Conservation (phyloP, 495 filamentous ascomycete species). For the Penicillium flavigenum region DNA sequence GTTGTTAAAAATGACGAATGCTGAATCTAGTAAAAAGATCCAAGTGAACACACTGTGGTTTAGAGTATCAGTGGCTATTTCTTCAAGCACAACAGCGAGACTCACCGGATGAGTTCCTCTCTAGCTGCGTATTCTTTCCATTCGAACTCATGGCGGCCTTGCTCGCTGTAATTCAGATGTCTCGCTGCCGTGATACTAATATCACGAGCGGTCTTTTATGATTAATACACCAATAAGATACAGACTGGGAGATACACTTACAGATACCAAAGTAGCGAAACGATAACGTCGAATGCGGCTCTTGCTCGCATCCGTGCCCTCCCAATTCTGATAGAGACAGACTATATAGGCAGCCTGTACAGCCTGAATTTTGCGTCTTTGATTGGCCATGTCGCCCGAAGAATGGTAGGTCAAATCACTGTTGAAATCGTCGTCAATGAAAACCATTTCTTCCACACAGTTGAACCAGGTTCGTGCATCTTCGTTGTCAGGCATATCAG, state of each 20-base stretch:
- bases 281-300: constrained; percentile 25
- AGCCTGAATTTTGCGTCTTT: constrained; percentile 21
- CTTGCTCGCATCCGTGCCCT: constrained; percentile 26
- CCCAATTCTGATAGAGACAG: constrained; percentile 31
- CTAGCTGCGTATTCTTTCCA: constrained; percentile 25
- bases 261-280: constrained; percentile 25
- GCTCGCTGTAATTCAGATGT: constrained; percentile 18
- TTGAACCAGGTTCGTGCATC: constrained; percentile 26
- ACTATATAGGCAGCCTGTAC: constrained; percentile 32
- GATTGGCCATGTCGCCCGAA: not conserved
- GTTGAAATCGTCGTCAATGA: constrained; percentile 29
- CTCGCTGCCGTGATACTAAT: constrained; percentile 23
- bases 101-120: constrained; percentile 27
- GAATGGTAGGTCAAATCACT: constrained; percentile 16
- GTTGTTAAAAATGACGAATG: constrained; percentile 33
- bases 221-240: not conserved
- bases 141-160: constrained; percentile 23
- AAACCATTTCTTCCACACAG: constrained; percentile 27
- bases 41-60: constrained; percentile 19
- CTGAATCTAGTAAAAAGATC: constrained; percentile 32
- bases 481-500: constrained; percentile 23
- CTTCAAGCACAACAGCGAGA: not conserved
- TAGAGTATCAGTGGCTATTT: not conserved
- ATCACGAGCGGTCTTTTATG: constrained; percentile 22
- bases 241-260: constrained; percentile 7